These are phyloP conservation scores for Epichloe gansuensis DNA, from an alignment of 2,329 filamentous ascomycete genomes.

Conservation along the genomic window DNA sequence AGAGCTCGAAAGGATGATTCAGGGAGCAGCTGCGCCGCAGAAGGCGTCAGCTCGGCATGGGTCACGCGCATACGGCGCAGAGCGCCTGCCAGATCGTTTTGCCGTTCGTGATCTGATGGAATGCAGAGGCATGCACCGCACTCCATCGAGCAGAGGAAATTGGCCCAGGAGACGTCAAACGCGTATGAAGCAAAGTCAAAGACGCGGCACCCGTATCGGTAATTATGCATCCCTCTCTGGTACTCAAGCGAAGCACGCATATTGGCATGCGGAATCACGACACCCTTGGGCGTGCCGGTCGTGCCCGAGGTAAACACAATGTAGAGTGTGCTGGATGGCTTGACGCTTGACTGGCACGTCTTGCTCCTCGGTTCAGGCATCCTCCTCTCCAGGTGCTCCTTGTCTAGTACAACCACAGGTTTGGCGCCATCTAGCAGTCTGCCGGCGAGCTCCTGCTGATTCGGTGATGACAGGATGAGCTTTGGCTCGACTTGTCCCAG, in stretches of 20 bases:
- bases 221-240: not conserved
- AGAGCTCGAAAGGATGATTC: not conserved
- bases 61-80: conserved; percentile 28
- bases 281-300: conserved; percentile 15
- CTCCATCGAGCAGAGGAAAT: conserved; percentile 4
- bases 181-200: conserved; percentile 8
- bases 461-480: conserved; percentile 10
- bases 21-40: not conserved
- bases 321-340: conserved; percentile 7
- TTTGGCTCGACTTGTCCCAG: conserved; percentile 7
- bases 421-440: not conserved
- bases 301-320: conserved; percentile 10
- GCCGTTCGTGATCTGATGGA: conserved; percentile 25
- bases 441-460: not conserved
- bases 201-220: conserved; percentile 3
- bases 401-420: not conserved
- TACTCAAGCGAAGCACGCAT: not conserved
- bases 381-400: not conserved
- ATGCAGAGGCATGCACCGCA: conserved; percentile 8
- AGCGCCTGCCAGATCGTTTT: conserved; percentile 32
- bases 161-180: conserved; percentile 5
- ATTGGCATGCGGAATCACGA: conserved; percentile 12
- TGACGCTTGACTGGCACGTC: not conserved
- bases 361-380: not conserved
- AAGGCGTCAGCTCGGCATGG: conserved; percentile 33